A percentile compares a stretch with the other conserved stretches of the same genome.
Conservation (phyloP, 2,329 filamentous ascomycete species). For the Colletotrichum spinosum region DNA sequence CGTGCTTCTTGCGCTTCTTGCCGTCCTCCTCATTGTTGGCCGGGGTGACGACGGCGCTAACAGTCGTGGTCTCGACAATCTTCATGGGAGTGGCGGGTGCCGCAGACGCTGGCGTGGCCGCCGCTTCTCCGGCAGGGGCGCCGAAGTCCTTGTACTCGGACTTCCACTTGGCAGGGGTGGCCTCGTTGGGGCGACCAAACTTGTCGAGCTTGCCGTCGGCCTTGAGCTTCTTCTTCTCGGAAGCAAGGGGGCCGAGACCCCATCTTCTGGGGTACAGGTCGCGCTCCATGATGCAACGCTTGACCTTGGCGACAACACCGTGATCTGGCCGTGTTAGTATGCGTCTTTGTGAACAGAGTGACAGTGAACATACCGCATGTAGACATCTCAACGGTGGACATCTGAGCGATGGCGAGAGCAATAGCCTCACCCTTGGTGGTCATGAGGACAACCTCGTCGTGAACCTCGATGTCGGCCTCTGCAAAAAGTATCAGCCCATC, state of each 20-base stretch:
- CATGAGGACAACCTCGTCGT: constrained; percentile 98
- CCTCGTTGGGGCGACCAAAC: constrained; percentile 92
- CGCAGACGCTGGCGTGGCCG: constrained; percentile 57
- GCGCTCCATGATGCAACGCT: constrained; percentile 99
- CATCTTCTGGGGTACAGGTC: constrained; percentile 97
- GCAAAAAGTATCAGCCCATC: constrained; percentile 41
- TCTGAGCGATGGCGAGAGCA: constrained; percentile 94
- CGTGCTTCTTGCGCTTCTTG: constrained; percentile 84
- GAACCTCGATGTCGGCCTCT: constrained; percentile 91
- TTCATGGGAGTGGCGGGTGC: constrained; percentile 53
- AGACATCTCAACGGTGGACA: constrained; percentile 97
- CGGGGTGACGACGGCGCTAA: constrained; percentile 56
- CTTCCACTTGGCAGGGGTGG: constrained; percentile 94
- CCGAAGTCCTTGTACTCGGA: constrained; percentile 91
- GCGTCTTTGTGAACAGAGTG: neutral
- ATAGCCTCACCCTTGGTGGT: constrained; percentile 99
- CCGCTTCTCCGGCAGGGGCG: constrained; percentile 57
- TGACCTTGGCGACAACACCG: constrained; percentile 97
- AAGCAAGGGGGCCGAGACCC: constrained; percentile 92
- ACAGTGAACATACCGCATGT: constrained; percentile 67
- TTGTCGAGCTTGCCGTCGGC: constrained; percentile 98
- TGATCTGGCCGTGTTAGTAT: constrained; percentile 68
- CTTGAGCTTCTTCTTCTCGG: constrained; percentile 99
- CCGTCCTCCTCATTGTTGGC: constrained; percentile 65
- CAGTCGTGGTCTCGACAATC: constrained; percentile 50